These are phyloP conservation scores for Henckelia pumila DNA, from an alignment of 257 asterid genomes.

Conservation along the genomic window DNA sequence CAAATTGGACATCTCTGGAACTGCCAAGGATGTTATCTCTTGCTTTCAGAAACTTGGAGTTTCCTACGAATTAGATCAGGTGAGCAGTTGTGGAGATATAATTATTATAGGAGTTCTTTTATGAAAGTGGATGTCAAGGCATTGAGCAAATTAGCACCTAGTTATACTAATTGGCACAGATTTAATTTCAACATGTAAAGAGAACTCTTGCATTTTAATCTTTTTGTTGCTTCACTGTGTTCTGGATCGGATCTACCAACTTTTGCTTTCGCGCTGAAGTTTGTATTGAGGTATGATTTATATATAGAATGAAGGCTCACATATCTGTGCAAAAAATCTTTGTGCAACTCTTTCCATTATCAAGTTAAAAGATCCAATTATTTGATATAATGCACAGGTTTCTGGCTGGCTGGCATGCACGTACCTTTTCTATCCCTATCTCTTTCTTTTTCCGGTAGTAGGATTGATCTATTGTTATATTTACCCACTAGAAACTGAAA, in stretches of 20 bases:
- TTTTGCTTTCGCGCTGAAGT: not conserved
- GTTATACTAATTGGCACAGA: not conserved
- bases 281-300: not conserved
- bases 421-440: not conserved
- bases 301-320: not conserved
- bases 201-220: not conserved
- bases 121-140: not conserved
- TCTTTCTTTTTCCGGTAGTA: too few species aligned
- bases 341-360: not conserved
- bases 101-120: not conserved
- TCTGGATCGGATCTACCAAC: too few species aligned
- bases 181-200: not conserved
- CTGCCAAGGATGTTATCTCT: constrained; percentile 92
- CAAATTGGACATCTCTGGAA: constrained; percentile 88
- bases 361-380: not conserved
- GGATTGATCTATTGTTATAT: not conserved
- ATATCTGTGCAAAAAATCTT: not conserved
- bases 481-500: not conserved
- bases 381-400: too few species aligned
- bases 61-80: constrained; percentile 70
- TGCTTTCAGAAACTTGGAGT: constrained; percentile 91
- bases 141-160: not conserved
- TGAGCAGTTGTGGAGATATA: constrained; percentile 23
- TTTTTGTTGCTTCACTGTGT: not conserved
- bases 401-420: not conserved